Evolutionary conservation across 2,329 filamentous ascomycete species (phyloP), one percentile per base, ranked within the genome.

Genomic region (Hypoxylon sp.): DNA sequence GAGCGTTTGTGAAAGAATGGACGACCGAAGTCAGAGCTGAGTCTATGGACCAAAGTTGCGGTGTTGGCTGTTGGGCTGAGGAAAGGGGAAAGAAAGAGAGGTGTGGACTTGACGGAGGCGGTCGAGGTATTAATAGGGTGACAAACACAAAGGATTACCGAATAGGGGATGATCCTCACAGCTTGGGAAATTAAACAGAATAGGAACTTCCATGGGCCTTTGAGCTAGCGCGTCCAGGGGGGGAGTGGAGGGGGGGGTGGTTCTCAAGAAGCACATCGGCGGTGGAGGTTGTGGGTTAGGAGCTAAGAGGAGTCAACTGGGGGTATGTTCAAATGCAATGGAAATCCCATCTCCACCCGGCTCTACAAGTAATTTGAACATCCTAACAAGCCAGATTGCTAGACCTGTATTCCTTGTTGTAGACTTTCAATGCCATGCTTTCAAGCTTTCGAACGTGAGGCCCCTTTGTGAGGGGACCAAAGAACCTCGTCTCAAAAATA

Each of bases 1-100:
- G 54, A 50, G 57, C 25, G 38, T 51, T n/a, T 59, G 51, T 51
- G 66, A 78, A 80, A 77, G 78, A 81, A 72, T 80, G 78, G 78
- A 81, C 78, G 78, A 81, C 78, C 78, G 76, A 78, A 74, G 55
- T 80, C 77, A 80, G 73, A 50, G 62, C 51, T 66, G 73, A 73
- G 72, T 73, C 69, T 71, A 71, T 67, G 66, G 67, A 69, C 57
- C 63, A 60, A 57, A 66, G 65, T 69, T 41, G 69, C 67, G 68
- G 68, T 63, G 61, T 67, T 70, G 73, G 73, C 72, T 76, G 70
- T 67, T 71, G 69, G 70, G 75, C 74, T 78, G 74, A 63, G 57
- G 71, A 72, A 58, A n/a, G n/a, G 54, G 60, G 61, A 60, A 59
- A 61, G 64, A 67, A 62, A 60, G 64, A 61, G 59, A 64, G 60